These are phyloP conservation scores for Penicillium ochrochloron DNA, from an alignment of 495 filamentous ascomycete genomes.

Conservation along the genomic window DNA sequence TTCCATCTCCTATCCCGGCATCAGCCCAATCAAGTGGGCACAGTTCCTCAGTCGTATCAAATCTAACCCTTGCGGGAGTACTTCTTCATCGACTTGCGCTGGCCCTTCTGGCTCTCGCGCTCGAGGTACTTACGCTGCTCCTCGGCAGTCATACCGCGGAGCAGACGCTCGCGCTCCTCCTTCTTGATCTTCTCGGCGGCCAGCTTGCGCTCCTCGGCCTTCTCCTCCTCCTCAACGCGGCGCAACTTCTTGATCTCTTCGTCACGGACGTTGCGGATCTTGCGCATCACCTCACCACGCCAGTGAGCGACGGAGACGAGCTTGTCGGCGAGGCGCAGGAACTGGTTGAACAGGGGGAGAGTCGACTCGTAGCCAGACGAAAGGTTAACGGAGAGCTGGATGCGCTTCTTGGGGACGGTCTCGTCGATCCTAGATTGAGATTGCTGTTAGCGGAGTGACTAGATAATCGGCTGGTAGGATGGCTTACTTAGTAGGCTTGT, in stretches of 20 bases:
- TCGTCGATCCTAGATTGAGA: constrained; percentile 72
- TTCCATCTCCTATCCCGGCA: neutral
- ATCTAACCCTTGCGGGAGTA: constrained; percentile 53
- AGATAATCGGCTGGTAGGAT: neutral
- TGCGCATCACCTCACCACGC: constrained; percentile 86
- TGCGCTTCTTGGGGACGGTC: constrained; percentile 80
- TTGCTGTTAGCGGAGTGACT: neutral
- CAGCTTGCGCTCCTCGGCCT: constrained; percentile 82
- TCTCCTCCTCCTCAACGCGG: constrained; percentile 85
- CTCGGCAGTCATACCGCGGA: constrained; percentile 85
- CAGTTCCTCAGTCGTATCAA: neutral
- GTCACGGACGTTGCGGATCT: constrained; percentile 74
- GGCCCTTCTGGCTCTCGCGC: constrained; percentile 82
- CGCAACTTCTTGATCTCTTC: constrained; percentile 80
- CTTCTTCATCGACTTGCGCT: constrained; percentile 74
- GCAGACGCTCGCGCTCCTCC: constrained; percentile 82
- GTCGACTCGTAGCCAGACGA: constrained; percentile 63
- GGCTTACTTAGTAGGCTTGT: constrained; percentile 84
- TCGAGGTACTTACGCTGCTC: constrained; percentile 96
- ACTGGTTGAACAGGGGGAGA: constrained; percentile 77
- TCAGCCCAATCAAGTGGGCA: neutral
- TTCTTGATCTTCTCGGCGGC: constrained; percentile 87
- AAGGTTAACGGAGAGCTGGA: constrained; percentile 75
- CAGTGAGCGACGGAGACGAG: constrained; percentile 79
- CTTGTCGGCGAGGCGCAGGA: constrained; percentile 80